Evolutionary conservation across 495 filamentous ascomycete genomes (phyloP).

Genomic region (Gamarada debralockiae): DNA sequence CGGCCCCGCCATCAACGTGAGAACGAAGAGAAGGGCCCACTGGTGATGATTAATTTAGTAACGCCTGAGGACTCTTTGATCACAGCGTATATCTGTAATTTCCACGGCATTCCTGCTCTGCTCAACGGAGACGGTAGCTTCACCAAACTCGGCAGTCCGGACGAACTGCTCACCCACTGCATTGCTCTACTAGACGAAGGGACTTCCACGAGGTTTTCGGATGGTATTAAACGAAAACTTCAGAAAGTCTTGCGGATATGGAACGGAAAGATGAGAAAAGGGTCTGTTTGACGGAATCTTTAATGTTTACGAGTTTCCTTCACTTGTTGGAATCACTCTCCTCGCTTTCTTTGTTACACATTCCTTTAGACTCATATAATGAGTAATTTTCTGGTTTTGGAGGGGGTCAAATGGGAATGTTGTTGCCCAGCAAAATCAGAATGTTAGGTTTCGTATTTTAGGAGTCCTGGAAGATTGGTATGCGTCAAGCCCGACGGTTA

Average conservation of each 20-base stretch:
- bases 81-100: neutral
- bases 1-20: constrained; percentile 5
- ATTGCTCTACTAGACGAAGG: constrained; percentile 39
- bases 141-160: constrained; percentile 32
- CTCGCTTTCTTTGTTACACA: no score
- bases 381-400: no score
- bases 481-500: no score
- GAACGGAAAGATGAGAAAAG: constrained; percentile 4
- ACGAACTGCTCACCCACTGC: constrained; percentile 37
- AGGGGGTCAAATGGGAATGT: no score
- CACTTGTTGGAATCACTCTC: no score
- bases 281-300: no score
- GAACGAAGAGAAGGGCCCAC: neutral
- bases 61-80: neutral
- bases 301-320: no score
- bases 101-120: constrained; percentile 15
- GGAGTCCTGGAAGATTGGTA: no score
- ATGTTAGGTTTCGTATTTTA: no score
- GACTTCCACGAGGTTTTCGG: constrained; percentile 33
- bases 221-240: constrained; percentile 44
- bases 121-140: constrained; percentile 27
- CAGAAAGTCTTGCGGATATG: constrained; percentile 20
- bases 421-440: no score
- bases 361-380: no score
- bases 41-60: neutral